These are phyloP conservation scores for Staphylotrichum longicolle DNA, from an alignment of 495 filamentous ascomycete genomes.

Conservation along the genomic window DNA sequence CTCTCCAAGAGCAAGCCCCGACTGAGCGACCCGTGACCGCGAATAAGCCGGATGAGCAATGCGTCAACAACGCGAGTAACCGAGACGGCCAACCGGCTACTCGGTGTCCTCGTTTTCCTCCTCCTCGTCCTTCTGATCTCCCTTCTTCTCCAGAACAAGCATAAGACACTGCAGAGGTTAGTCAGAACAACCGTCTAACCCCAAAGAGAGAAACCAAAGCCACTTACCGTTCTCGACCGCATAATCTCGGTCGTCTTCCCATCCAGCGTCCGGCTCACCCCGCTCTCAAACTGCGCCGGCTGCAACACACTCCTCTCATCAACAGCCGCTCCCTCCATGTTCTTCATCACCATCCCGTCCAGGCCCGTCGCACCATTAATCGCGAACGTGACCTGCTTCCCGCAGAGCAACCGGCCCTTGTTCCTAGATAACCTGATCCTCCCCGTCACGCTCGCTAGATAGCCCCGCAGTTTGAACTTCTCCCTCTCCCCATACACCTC, in stretches of 20 bases:
- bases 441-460: not conserved
- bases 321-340: not conserved
- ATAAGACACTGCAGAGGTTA: not conserved
- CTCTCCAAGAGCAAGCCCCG: too few species aligned
- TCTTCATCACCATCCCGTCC: not conserved
- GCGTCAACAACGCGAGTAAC: too few species aligned
- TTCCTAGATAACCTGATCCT: too few species aligned
- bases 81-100: too few species aligned
- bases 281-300: constrained; percentile 8
- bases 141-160: not conserved
- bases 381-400: not conserved
- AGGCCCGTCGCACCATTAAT: not conserved
- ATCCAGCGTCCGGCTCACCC: not conserved
- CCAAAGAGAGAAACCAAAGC: not conserved
- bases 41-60: too few species aligned
- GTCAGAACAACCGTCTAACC: not conserved
- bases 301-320: constrained; percentile 6
- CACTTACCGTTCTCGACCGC: constrained; percentile 7
- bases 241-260: not conserved
- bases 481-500: not conserved
- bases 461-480: not conserved
- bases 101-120: too few species aligned
- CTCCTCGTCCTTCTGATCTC: not conserved
- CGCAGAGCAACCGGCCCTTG: too few species aligned
- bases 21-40: too few species aligned